Base-by-base conservation (phyloP, 2,329 filamentous ascomycete species). In the Pestalotiopsis sp. region DNA sequence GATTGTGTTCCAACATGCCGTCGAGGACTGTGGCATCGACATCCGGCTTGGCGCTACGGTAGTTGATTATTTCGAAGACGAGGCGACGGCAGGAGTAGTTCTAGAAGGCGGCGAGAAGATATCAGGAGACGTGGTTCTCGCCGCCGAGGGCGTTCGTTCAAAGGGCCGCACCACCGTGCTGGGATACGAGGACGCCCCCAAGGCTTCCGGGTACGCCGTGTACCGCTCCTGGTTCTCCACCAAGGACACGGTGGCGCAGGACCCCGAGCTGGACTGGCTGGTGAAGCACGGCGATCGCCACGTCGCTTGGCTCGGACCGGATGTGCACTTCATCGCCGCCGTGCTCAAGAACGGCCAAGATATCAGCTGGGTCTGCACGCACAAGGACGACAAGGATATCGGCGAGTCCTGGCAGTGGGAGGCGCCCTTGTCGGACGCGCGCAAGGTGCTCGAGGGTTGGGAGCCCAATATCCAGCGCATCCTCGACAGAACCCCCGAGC, bases 321-420 rank as follows among this genome's bases (percentile, higher is more conserved):
- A 88, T 68, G 81, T 86, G 2, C 84, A 86, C 71, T 85, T 86
- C 72, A 82, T 88, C 45, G 83, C 83, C 6, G 85, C 85, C 2
- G 83, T 83, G 0, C 82, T 88, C 68, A 87, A 88, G 74, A 80
- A 81, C 45, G 85, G 85, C 9, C 80, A 82, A 62, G 85, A 87
- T 69, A 84, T 88, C 70, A 84, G 80, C 67, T 88, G 86, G 86
- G 86, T 87, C 5, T 84, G 85, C 66, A 87, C 87, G 38, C 84
- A 85, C 71, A 83, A 80, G 65, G 76, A 75, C 62, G 76, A 78
- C 60, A 70, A 75, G 68, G 75, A 75, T 56, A 79, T 77, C 68
- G 72, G 72, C 59, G 71, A 76, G 69, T 73, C 72, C 17, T 75
- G 73, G 73, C 73, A 75, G 59, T 67, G 71, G 13, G 72, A 73